Evolutionary conservation across 2,329 filamentous ascomycete species (phyloP).

Genomic region (Emericellopsis cladophorae): DNA sequence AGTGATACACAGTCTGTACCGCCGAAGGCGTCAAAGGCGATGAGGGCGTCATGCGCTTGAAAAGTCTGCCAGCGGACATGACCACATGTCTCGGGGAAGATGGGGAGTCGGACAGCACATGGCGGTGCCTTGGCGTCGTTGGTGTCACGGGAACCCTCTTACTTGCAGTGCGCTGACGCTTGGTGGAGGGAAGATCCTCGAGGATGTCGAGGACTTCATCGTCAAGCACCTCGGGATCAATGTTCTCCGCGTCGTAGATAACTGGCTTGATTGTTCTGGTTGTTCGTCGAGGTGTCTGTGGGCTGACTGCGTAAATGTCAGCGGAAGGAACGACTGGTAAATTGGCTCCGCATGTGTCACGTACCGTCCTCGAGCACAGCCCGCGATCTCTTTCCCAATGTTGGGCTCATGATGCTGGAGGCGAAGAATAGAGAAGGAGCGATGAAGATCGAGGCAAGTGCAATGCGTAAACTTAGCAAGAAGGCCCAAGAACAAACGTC

Average conservation of each 20-base stretch:
- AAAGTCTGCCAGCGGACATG: constrained; percentile 60
- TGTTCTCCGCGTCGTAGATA: constrained; percentile 53
- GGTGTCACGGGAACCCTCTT: constrained; percentile 49
- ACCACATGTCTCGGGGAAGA: constrained; percentile 77
- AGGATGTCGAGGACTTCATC: constrained; percentile 22
- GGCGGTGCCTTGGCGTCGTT: constrained; percentile 63
- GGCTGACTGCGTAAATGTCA: not conserved
- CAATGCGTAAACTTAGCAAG: not conserved
- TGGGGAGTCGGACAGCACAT: constrained; percentile 60
- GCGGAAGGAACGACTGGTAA: too few relatives aligned
- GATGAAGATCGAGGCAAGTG: not conserved
- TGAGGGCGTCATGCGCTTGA: constrained; percentile 67
- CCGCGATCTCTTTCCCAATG: constrained; percentile 21
- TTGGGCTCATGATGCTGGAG: constrained; percentile 1
- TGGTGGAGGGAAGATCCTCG: constrained; percentile 16
- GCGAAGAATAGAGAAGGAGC: not conserved
- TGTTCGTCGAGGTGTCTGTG: constrained; percentile 1
- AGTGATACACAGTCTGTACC: constrained; percentile 69
- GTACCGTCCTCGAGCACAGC: constrained; percentile 15
- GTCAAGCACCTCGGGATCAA: constrained; percentile 36
- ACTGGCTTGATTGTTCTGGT: constrained; percentile 26
- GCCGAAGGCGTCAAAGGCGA: constrained; percentile 59
- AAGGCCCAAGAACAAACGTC: not conserved
- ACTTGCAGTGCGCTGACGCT: constrained; percentile 14
- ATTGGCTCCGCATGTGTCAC: constrained; percentile 3